phyloP scores from a whole-genome alignment of 768 basidiomycete genomes.

The Lentinus tigrinus region DNA sequence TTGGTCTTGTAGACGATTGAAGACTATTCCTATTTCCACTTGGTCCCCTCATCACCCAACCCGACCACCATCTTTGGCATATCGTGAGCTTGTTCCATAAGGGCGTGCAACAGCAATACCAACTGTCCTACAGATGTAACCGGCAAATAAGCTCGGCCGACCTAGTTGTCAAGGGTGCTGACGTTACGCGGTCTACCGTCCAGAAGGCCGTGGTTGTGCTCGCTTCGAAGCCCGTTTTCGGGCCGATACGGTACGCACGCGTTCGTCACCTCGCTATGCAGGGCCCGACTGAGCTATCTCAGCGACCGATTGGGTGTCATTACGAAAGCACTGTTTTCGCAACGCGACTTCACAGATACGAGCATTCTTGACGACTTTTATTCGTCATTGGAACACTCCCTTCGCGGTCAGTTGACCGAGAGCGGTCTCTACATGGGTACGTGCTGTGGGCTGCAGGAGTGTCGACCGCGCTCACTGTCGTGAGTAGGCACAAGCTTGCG shows the following conservation, averaged over 20 bases:
- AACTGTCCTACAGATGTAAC: conserved; percentile 64
- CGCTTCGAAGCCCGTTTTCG: conserved; percentile 87
- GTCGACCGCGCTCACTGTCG: not conserved
- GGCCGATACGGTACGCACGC: conserved; percentile 73
- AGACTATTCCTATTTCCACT: conserved; percentile 96
- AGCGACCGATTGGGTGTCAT: conserved; percentile 94
- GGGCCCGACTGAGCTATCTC: not conserved
- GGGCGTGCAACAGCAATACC: too few species aligned
- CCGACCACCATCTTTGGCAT: conserved; percentile 93
- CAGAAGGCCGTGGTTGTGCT: conserved; percentile 98
- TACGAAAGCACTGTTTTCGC: conserved; percentile 72
- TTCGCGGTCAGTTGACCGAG: conserved; percentile 83
- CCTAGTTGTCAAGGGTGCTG: conserved; percentile 73
- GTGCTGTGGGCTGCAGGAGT: conserved; percentile 20
- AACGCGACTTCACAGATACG: conserved; percentile 83
- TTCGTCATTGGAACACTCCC: conserved; percentile 67
- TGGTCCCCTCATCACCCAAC: conserved; percentile 67
- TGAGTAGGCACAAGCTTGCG: conserved; percentile 78
- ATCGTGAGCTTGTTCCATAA: conserved; percentile 56
- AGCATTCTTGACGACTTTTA: conserved; percentile 89
- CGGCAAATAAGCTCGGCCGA: conserved; percentile 86
- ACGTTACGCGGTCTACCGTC: conserved; percentile 93
- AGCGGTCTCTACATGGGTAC: conserved; percentile 93
- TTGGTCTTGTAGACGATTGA: conserved; percentile 62
- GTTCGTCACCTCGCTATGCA: not conserved